A percentile compares a stretch with the other conserved stretches of the same genome.
phyloP scores from a whole-genome alignment of 352 stramenopile genomes.

The Globisporangium uncinulatum region DNA sequence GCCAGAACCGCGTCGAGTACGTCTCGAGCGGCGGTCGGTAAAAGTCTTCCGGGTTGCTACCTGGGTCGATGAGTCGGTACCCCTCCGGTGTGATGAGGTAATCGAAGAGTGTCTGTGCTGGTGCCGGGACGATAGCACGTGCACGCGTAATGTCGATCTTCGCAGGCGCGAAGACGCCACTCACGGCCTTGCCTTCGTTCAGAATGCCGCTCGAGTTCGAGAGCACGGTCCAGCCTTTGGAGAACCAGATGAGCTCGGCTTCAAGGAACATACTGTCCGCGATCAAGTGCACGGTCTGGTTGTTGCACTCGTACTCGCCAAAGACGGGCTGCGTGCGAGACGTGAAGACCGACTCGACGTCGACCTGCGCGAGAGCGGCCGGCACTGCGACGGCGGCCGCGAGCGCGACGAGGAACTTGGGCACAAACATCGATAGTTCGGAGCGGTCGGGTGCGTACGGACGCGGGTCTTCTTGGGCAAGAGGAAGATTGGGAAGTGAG shows the following conservation, averaged over 20 bases:
- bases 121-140: constrained; percentile 14
- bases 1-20: constrained; percentile 20
- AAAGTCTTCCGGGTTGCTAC: constrained; percentile 25
- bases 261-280: constrained; percentile 22
- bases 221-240: constrained; percentile 19
- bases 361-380: constrained; percentile 5
- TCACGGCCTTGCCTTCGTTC: constrained; percentile 27
- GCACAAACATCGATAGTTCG: constrained; percentile 14
- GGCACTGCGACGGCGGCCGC: constrained; percentile 4
- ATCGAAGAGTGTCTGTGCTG: constrained; percentile 27
- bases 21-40: constrained; percentile 20
- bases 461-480: constrained; percentile 1
- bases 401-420: constrained; percentile 16
- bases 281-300: constrained; percentile 12
- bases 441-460: too few relatives aligned
- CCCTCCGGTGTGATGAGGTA: constrained; percentile 25
- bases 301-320: constrained; percentile 19
- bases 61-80: constrained; percentile 28
- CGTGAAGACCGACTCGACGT: neutral
- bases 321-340: constrained; percentile 14
- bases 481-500: neutral
- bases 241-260: constrained; percentile 23
- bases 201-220: constrained; percentile 23
- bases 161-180: constrained; percentile 18
- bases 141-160: constrained; percentile 23